A percentile compares a stretch with the other conserved stretches of the same genome.
phyloP scores from a whole-genome alignment of 768 basidiomycete species.

The Pleurotus pulmonarius region DNA sequence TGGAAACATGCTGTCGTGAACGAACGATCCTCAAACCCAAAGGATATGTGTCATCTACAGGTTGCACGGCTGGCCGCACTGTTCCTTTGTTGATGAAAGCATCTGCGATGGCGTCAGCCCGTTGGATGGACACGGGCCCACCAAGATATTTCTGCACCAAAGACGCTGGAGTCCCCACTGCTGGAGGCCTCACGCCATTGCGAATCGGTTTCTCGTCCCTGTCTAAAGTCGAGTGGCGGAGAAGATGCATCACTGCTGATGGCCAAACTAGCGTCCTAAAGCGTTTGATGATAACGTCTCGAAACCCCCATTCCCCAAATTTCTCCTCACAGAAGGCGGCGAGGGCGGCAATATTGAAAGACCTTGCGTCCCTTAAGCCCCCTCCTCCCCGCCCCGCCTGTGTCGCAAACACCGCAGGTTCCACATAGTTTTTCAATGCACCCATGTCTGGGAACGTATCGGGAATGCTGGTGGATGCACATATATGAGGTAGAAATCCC shows the following conservation, averaged over 20 bases:
- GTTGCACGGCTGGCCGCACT: constrained; percentile 17
- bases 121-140: neutral
- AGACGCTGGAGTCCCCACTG: constrained; percentile 17
- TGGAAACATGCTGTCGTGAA: constrained; percentile 51
- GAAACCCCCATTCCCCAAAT: constrained; percentile 70
- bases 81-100: constrained; percentile 24
- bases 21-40: constrained; percentile 40
- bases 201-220: constrained; percentile 28
- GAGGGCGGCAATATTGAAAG: constrained; percentile 35
- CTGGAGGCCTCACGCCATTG: constrained; percentile 12
- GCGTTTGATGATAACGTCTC: constrained; percentile 55
- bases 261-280: constrained; percentile 67
- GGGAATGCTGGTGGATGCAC: constrained; percentile 23
- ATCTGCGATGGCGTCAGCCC: constrained; percentile 13
- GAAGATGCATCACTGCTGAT: constrained; percentile 50
- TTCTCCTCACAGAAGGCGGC: constrained; percentile 61
- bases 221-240: constrained; percentile 48
- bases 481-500: neutral
- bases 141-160: constrained; percentile 19
- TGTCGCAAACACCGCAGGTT: constrained; percentile 49
- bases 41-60: constrained; percentile 29
- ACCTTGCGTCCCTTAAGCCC: constrained; percentile 25
- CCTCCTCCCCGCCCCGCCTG: constrained; percentile 14
- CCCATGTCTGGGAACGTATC: constrained; percentile 49
- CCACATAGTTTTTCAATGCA: constrained; percentile 50